Percentiles rank a stretch among this genome's conserved stretches.
Conservation (phyloP, 2,329 filamentous ascomycete genomes). For the Ceratocystis huliohia region DNA sequence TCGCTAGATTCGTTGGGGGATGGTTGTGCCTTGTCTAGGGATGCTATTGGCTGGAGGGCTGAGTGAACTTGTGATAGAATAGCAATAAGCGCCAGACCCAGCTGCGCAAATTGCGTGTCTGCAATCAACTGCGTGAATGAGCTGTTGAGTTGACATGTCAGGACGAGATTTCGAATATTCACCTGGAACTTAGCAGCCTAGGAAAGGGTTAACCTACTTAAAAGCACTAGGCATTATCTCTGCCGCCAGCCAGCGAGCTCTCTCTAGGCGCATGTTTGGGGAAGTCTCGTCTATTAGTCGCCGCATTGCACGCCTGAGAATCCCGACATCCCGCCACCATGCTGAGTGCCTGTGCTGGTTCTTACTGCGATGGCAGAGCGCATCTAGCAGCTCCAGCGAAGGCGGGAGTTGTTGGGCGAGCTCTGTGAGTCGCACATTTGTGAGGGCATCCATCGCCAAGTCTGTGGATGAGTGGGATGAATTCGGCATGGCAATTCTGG, state of each 20-base stretch:
- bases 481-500: not conserved
- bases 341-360: constrained; percentile 74
- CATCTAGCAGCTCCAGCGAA: constrained; percentile 47
- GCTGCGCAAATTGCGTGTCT: constrained; percentile 58
- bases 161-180: not conserved
- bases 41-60: constrained; percentile 4
- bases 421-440: not conserved
- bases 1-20: not conserved
- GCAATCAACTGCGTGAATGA: constrained; percentile 57
- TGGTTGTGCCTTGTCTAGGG: not conserved
- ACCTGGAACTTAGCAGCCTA: not conserved
- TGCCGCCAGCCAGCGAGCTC: constrained; percentile 26
- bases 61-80: constrained; percentile 43
- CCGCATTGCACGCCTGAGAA: constrained; percentile 54
- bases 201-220: constrained; percentile 26
- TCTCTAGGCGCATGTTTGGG: constrained; percentile 18
- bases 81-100: constrained; percentile 57
- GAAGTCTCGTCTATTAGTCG: constrained; percentile 35
- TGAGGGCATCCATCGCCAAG: not conserved
- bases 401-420: constrained; percentile 27
- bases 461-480: not conserved
- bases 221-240: constrained; percentile 29
- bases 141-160: constrained; percentile 28
- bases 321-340: constrained; percentile 67
- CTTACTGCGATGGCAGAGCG: constrained; percentile 70